Evolutionary conservation across 148 eudicot species (phyloP).

Genomic region (Amaranthus palmeri): DNA sequence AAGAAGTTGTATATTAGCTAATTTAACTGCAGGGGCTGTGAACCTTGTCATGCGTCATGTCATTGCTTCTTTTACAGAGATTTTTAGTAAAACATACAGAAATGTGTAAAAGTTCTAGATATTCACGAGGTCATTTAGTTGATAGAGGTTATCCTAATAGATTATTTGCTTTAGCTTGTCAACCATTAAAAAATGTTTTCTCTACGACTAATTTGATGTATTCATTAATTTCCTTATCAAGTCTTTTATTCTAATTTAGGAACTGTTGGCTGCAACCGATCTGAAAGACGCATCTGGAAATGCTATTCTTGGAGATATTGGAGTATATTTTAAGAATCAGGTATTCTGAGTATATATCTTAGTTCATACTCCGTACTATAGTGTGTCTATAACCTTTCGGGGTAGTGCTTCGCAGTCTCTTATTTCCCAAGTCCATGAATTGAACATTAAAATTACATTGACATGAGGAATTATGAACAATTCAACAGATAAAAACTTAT

Average conservation of each 20-base stretch:
- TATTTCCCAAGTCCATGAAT: not conserved
- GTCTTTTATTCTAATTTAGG: conserved; percentile 23
- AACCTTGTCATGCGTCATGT: not conserved
- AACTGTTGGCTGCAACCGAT: conserved; percentile 38
- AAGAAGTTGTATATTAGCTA: too few species aligned
- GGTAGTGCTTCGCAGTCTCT: not conserved
- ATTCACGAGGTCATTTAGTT: not conserved
- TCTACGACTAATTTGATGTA: not conserved
- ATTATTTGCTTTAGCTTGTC: not conserved
- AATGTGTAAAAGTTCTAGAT: not conserved
- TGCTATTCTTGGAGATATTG: conserved; percentile 45
- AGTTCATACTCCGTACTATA: not conserved
- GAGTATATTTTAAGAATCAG: conserved; percentile 39
- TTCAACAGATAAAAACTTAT: conserved; percentile 36
- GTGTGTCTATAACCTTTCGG: not conserved
- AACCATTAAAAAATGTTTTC: not conserved
- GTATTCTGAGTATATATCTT: conserved; percentile 13
- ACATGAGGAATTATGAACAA: not conserved
- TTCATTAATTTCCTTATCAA: not conserved
- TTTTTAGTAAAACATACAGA: not conserved
- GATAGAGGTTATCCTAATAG: not conserved
- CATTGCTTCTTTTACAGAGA: not conserved
- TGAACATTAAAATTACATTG: not conserved
- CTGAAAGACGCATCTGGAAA: conserved; percentile 46
- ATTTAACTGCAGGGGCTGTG: too few species aligned